phyloP scores from a whole-genome alignment of 2,329 filamentous ascomycete genomes.

The Nothophaeocryptopus gaeumannii region DNA sequence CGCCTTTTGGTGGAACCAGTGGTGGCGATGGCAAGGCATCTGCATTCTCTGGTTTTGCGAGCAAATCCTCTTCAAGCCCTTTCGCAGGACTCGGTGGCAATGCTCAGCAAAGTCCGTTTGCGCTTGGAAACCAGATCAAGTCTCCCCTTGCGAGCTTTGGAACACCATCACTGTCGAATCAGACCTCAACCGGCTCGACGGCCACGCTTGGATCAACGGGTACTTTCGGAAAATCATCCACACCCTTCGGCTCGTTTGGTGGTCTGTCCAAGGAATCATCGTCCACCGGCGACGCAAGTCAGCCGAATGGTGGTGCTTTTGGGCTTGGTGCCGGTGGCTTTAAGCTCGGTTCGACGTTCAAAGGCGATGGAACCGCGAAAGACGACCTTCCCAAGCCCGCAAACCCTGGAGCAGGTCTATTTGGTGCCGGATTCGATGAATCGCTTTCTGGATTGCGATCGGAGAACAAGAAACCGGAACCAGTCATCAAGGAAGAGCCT shows the following conservation, averaged over 20 bases:
- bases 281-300: constrained; percentile 14
- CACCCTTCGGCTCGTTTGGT: constrained; percentile 25
- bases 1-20: too few species aligned
- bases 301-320: constrained; percentile 19
- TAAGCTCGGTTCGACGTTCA: constrained; percentile 67
- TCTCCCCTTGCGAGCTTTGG: neutral
- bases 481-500: constrained; percentile 38
- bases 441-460: constrained; percentile 29
- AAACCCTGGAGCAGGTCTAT: constrained; percentile 29
- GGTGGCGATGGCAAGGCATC: too few species aligned
- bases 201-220: constrained; percentile 39
- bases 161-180: constrained; percentile 12
- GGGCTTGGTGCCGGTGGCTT: constrained; percentile 51
- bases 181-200: constrained; percentile 40
- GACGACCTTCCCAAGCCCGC: constrained; percentile 56
- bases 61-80: neutral
- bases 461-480: constrained; percentile 33
- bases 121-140: constrained; percentile 16
- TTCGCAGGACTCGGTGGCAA: constrained; percentile 7
- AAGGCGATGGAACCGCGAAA: constrained; percentile 59
- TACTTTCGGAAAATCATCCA: constrained; percentile 35
- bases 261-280: constrained; percentile 30
- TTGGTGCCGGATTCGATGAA: constrained; percentile 29
- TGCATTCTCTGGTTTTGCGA: neutral
- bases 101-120: constrained; percentile 11